Conservation (phyloP, 768 basidiomycete genomes). For the Lyophyllum semitale region DNA sequence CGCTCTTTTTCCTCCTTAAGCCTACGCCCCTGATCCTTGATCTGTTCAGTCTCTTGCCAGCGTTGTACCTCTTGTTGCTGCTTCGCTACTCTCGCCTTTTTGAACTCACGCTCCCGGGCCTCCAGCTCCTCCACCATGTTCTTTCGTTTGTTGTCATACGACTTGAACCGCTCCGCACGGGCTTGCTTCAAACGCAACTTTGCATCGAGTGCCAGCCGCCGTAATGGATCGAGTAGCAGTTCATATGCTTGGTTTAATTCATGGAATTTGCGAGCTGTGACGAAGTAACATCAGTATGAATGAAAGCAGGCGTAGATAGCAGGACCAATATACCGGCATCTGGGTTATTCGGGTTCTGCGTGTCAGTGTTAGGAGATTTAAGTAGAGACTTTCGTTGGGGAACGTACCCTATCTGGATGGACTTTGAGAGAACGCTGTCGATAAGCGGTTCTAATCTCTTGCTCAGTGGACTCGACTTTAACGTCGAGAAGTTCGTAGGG, state of each 20-base stretch:
- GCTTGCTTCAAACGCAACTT: constrained; percentile 74
- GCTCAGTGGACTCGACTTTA: constrained; percentile 65
- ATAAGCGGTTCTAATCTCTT: constrained; percentile 80
- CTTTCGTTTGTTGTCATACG: constrained; percentile 75
- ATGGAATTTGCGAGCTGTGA: constrained; percentile 74
- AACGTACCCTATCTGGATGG: constrained; percentile 80
- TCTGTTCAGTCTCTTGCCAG: constrained; percentile 65
- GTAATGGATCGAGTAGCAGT: constrained; percentile 77
- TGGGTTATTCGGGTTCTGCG: constrained; percentile 76
- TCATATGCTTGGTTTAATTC: constrained; percentile 82
- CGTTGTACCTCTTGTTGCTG: constrained; percentile 54
- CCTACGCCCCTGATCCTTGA: constrained; percentile 73
- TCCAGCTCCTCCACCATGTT: constrained; percentile 77
- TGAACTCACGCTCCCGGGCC: constrained; percentile 74
- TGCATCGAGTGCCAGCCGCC: constrained; percentile 78
- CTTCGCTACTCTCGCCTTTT: constrained; percentile 68
- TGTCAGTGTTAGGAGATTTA: background rate
- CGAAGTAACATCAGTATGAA: background rate
- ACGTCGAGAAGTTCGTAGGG: constrained; percentile 75
- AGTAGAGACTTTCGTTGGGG: background rate
- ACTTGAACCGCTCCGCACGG: constrained; percentile 66
- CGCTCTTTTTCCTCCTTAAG: constrained; percentile 69
- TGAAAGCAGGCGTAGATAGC: background rate
- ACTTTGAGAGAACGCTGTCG: constrained; percentile 80
- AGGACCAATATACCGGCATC: constrained; percentile 57